A percentile compares a stretch with the other conserved stretches of the same genome.
Conservation (phyloP, 306 rosid genomes). For the Acacia acuminata region DNA sequence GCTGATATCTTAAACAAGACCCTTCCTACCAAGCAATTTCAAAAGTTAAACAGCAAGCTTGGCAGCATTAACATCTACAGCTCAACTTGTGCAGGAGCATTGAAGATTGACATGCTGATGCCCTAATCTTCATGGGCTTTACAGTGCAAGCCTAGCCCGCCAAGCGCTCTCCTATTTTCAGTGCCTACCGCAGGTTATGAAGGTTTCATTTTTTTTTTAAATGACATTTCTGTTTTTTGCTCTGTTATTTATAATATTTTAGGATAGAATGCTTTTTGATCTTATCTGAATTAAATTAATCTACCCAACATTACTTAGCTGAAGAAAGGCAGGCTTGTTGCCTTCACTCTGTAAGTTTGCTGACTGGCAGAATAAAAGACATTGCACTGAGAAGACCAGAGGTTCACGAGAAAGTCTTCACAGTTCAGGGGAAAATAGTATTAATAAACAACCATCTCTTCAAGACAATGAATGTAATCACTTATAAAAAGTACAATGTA, state of each 20-base stretch:
- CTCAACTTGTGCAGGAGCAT: background rate
- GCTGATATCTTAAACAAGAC: background rate
- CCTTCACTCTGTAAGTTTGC: background rate
- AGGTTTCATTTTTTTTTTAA: background rate
- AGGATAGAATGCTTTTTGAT: background rate
- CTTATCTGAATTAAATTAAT: background rate
- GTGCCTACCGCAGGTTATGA: background rate
- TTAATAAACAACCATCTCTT: background rate
- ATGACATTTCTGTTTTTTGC: background rate
- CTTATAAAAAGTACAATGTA: constrained; percentile 18
- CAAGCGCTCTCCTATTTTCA: background rate
- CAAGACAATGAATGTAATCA: constrained; percentile 23
- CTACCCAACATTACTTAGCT: background rate
- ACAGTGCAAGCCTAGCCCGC: background rate
- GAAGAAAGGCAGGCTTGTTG: background rate
- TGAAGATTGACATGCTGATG: background rate
- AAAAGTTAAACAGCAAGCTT: background rate
- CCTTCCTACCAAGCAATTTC: background rate
- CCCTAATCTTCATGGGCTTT: background rate
- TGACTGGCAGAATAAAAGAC: background rate
- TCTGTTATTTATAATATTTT: background rate
- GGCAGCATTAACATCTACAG: background rate
- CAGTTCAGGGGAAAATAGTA: background rate
- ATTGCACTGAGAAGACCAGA: background rate
- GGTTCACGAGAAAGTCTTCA: background rate